Evolutionary conservation across 140 eudicot species (phyloP).

Genomic region (Ambrosia hybrid): DNA sequence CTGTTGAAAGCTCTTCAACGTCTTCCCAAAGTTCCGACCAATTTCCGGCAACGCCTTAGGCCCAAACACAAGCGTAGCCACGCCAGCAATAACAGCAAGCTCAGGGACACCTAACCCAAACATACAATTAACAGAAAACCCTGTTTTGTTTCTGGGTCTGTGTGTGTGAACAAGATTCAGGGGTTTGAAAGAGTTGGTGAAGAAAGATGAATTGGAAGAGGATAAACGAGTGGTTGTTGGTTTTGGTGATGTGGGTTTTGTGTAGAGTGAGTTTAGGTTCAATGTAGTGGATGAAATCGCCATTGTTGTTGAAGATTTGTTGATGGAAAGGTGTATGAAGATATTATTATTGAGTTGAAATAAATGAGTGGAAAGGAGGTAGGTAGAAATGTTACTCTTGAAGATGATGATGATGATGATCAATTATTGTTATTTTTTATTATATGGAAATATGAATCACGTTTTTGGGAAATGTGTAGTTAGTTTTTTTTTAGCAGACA

Average conservation of each 20-base stretch:
- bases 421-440: too few relatives aligned
- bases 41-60: slow-evolving; percentile 89
- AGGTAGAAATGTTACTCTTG: slow-evolving; percentile 14
- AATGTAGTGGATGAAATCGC: slow-evolving; percentile 24
- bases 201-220: slow-evolving; percentile 31
- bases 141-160: slow-evolving; percentile 33
- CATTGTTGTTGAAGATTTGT: slow-evolving; percentile 16
- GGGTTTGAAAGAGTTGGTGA: slow-evolving; percentile 30
- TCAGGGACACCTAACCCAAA: slow-evolving; percentile 97
- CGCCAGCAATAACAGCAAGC: slow-evolving; percentile 90
- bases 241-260: neutral
- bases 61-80: slow-evolving; percentile 83
- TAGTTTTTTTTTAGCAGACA: too few relatives aligned
- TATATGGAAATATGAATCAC: too few relatives aligned
- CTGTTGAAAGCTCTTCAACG: slow-evolving; percentile 94
- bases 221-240: slow-evolving; percentile 17
- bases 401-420: slow-evolving; percentile 17
- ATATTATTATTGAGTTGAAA: neutral
- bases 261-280: slow-evolving; percentile 11
- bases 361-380: slow-evolving; percentile 20
- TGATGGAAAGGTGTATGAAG: neutral
- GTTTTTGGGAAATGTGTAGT: too few relatives aligned
- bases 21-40: slow-evolving; percentile 84
- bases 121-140: slow-evolving; percentile 55
- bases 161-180: slow-evolving; percentile 14